phyloP scores from a whole-genome alignment of 768 basidiomycete species.

The Amanita rimosa region DNA sequence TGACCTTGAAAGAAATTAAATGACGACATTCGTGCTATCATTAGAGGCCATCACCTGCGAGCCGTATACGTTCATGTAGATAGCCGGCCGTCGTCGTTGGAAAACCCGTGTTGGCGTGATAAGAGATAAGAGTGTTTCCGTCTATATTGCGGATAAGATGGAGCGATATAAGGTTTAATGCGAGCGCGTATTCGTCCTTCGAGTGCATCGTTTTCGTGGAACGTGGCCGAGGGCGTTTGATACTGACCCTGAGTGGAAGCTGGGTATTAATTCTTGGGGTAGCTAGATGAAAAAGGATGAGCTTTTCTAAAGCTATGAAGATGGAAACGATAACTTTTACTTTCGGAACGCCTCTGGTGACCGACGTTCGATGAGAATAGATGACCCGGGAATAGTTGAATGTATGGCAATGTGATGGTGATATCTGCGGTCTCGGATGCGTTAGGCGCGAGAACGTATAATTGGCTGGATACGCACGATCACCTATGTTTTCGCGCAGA shows the following conservation, averaged over 20 bases:
- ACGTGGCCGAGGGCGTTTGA: background rate
- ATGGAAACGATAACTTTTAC: background rate
- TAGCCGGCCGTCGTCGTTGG: slow-evolving; percentile 29
- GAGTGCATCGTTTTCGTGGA: too few relatives aligned
- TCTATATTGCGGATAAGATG: slow-evolving; percentile 34
- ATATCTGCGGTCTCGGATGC: slow-evolving; percentile 29
- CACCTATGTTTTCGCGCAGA: slow-evolving; percentile 24
- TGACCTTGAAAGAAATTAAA: slow-evolving; percentile 15
- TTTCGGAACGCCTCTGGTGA: slow-evolving; percentile 7
- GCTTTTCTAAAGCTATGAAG: background rate
- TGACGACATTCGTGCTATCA: background rate
- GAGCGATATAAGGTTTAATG: slow-evolving; percentile 36
- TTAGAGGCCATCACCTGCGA: slow-evolving; percentile 25
- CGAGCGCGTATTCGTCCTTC: slow-evolving; percentile 21
- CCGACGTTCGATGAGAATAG: slow-evolving; percentile 8
- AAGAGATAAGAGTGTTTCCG: slow-evolving; percentile 39
- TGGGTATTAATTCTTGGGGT: slow-evolving; percentile 24
- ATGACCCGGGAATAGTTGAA: slow-evolving; percentile 27
- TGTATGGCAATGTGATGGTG: slow-evolving; percentile 44
- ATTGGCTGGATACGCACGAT: slow-evolving; percentile 30
- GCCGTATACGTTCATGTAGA: slow-evolving; percentile 35
- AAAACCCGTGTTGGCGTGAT: slow-evolving; percentile 27
- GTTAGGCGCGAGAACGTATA: background rate
- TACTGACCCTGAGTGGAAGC: slow-evolving; percentile 18
- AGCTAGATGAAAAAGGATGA: background rate